These are phyloP conservation scores for Pyrus communis DNA, from an alignment of 306 rosid species.

Conservation along the genomic window DNA sequence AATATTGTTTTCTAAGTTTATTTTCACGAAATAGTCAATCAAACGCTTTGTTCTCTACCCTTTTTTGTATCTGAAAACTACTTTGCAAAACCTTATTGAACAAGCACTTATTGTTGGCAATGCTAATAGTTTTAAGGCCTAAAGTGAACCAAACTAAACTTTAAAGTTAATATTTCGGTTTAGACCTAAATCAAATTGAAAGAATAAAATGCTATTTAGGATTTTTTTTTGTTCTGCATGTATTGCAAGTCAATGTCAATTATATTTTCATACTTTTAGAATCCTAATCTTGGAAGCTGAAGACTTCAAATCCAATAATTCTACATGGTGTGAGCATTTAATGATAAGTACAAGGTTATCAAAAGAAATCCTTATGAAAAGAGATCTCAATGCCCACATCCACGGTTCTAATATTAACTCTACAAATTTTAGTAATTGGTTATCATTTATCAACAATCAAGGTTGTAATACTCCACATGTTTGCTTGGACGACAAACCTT, in stretches of 20 bases:
- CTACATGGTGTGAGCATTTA: too few species aligned
- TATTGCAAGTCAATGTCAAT: neutral
- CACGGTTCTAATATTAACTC: neutral
- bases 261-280: neutral
- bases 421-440: neutral
- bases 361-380: too few species aligned
- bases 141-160: neutral
- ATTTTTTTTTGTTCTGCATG: too few species aligned
- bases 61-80: too few species aligned
- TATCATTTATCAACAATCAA: neutral
- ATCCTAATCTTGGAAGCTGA: neutral
- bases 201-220: neutral
- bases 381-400: neutral
- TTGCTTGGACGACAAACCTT: constrained; percentile 1
- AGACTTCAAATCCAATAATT: too few species aligned
- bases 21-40: too few species aligned
- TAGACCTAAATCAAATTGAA: neutral
- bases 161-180: neutral
- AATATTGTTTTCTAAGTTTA: too few species aligned
- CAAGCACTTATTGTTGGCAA: neutral
- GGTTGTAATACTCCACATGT: neutral
- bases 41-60: too few species aligned
- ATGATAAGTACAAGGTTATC: too few species aligned
- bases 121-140: neutral
- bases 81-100: too few species aligned